phyloP scores from a whole-genome alignment of 768 basidiomycete species.

The Suillus subluteus region DNA sequence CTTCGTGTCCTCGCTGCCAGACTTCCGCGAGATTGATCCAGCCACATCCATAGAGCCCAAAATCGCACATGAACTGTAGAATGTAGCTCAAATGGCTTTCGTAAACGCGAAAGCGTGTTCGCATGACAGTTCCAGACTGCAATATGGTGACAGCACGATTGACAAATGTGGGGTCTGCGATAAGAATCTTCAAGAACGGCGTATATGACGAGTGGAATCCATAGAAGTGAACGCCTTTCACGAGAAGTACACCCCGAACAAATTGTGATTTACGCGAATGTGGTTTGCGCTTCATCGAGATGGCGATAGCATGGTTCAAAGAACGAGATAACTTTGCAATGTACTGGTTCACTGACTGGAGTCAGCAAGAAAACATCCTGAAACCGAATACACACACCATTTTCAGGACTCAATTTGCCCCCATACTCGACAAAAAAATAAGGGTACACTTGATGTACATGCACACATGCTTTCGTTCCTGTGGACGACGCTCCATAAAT shows the following conservation, averaged over 20 bases:
- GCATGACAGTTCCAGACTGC: slow-evolving; percentile 82
- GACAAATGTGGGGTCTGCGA: slow-evolving; percentile 71
- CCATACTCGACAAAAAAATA: slow-evolving; percentile 90
- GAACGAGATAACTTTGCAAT: slow-evolving; percentile 70
- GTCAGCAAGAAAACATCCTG: background rate
- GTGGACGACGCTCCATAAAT: slow-evolving; percentile 84
- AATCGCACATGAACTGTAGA: slow-evolving; percentile 94
- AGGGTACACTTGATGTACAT: slow-evolving; percentile 93
- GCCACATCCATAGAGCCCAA: slow-evolving; percentile 92
- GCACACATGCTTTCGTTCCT: slow-evolving; percentile 81
- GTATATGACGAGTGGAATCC: slow-evolving; percentile 86
- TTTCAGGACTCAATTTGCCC: slow-evolving; percentile 61
- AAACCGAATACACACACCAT: slow-evolving; percentile 50
- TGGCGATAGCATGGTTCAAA: slow-evolving; percentile 83
- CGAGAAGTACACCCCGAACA: slow-evolving; percentile 77
- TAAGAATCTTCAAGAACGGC: slow-evolving; percentile 87
- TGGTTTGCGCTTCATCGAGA: slow-evolving; percentile 79
- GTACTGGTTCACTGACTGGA: slow-evolving; percentile 66
- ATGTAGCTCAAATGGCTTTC: slow-evolving; percentile 90
- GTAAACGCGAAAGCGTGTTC: slow-evolving; percentile 75
- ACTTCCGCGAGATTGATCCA: slow-evolving; percentile 77
- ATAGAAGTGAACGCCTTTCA: slow-evolving; percentile 96
- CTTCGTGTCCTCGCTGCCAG: slow-evolving; percentile 55
- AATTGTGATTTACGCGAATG: slow-evolving; percentile 57
- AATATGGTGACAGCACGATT: slow-evolving; percentile 76